Percentiles rank a stretch among this genome's conserved stretches.
Conservation (phyloP, 768 basidiomycete species). For the Sporobolomyces pararoseus region DNA sequence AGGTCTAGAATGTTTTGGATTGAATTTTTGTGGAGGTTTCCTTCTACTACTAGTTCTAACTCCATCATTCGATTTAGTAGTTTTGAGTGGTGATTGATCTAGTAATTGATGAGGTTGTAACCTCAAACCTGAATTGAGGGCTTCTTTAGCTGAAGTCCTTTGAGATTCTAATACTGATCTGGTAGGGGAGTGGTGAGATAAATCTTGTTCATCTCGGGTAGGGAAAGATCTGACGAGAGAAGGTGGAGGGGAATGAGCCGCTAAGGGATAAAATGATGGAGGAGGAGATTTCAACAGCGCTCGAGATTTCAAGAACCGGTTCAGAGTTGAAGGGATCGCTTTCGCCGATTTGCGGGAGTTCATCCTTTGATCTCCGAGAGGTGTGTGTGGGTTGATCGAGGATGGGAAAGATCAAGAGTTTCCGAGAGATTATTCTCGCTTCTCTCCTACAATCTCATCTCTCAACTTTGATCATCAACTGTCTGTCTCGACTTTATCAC, state of each 20-base stretch:
- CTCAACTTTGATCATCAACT: too few relatives aligned
- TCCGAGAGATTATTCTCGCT: not conserved
- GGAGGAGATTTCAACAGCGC: slow-evolving; percentile 34
- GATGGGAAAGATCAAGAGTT: not conserved
- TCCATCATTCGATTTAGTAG: not conserved
- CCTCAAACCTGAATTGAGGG: slow-evolving; percentile 20
- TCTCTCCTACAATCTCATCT: not conserved
- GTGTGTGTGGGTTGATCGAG: not conserved
- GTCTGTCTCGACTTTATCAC: too few relatives aligned
- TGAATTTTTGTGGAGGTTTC: slow-evolving; percentile 16
- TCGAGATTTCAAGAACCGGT: slow-evolving; percentile 29
- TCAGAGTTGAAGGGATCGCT: slow-evolving; percentile 16
- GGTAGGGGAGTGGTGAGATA: not conserved
- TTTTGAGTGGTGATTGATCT: not conserved
- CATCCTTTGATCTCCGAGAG: slow-evolving; percentile 1
- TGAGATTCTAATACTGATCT: not conserved
- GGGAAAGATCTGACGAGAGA: slow-evolving; percentile 38
- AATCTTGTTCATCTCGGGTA: slow-evolving; percentile 9
- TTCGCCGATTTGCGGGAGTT: slow-evolving; percentile 29
- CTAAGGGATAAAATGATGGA: slow-evolving; percentile 31
- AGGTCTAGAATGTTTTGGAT: slow-evolving; percentile 48
- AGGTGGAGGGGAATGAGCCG: slow-evolving; percentile 36
- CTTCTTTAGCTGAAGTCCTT: slow-evolving; percentile 8
- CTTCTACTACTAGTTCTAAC: not conserved
- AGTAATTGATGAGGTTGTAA: slow-evolving; percentile 3